A percentile compares a stretch with the other conserved stretches of the same genome.
phyloP scores from a whole-genome alignment of 805 yeast genomes.

The Teunomyces cretensis region DNA sequence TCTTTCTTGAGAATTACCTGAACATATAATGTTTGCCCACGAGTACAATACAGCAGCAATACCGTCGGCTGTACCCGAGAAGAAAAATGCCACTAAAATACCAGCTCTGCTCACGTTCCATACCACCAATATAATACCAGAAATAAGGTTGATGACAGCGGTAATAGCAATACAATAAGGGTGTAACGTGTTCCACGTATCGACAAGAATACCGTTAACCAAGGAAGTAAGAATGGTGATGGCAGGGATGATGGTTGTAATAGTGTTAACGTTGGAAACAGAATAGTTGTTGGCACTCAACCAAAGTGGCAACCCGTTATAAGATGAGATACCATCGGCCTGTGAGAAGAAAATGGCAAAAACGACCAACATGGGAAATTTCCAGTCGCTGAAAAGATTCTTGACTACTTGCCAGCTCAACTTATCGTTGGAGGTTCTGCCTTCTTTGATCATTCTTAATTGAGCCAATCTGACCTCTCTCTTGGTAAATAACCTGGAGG shows the following conservation, averaged over 20 bases:
- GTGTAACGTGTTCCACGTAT: constrained; percentile 22
- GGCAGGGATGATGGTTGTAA: constrained; percentile 58
- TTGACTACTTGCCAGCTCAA: constrained; percentile 10
- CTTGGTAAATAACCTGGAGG: constrained; percentile 6
- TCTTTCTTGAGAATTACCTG: constrained; percentile 19
- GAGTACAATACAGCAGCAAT: constrained; percentile 22
- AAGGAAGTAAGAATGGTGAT: constrained; percentile 28
- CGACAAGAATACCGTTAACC: constrained; percentile 26
- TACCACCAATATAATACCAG: constrained; percentile 20
- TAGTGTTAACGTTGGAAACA: constrained; percentile 45
- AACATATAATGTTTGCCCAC: constrained; percentile 23
- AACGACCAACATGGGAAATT: constrained; percentile 13
- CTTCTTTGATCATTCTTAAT: constrained; percentile 20
- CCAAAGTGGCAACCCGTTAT: constrained; percentile 21
- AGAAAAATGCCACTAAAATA: constrained; percentile 25
- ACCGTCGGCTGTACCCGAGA: constrained; percentile 22
- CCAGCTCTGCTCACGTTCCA: constrained; percentile 23
- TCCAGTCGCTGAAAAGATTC: constrained; percentile 40
- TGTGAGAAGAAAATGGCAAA: constrained; percentile 33
- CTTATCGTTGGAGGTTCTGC: constrained; percentile 14
- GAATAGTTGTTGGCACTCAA: constrained; percentile 29
- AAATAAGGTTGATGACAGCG: constrained; percentile 16
- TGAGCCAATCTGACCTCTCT: constrained; percentile 9
- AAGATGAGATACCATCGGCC: constrained; percentile 30
- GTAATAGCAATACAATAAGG: constrained; percentile 10